Evolutionary conservation across 352 stramenopile species (phyloP).

Genomic region (Plasmopara muralis): DNA sequence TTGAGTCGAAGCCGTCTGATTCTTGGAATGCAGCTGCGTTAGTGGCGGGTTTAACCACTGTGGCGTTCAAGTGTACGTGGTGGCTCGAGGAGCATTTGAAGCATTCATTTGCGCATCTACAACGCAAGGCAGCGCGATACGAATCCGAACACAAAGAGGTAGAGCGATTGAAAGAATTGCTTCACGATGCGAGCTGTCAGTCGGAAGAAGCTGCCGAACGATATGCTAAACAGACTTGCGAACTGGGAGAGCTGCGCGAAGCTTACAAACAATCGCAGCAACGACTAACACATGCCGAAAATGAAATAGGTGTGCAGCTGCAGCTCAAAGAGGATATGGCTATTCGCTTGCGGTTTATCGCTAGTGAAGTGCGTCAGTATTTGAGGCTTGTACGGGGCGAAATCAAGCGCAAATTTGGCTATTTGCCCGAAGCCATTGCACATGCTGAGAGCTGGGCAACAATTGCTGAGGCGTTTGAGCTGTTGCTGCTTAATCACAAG

Average conservation of each 20-base stretch:
- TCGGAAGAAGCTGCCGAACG: constrained; percentile 22
- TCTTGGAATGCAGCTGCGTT: constrained; percentile 18
- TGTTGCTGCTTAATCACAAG: constrained; percentile 26
- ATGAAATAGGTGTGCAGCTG: constrained; percentile 14
- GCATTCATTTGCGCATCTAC: constrained; percentile 38
- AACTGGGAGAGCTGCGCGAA: constrained; percentile 24
- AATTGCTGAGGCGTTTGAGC: constrained; percentile 52
- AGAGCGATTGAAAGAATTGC: constrained; percentile 26
- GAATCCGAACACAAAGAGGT: constrained; percentile 48
- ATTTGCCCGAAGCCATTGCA: constrained; percentile 68
- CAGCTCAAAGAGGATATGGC: constrained; percentile 31
- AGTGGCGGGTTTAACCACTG: constrained; percentile 33
- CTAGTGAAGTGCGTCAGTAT: constrained; percentile 60
- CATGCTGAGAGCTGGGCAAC: constrained; percentile 51
- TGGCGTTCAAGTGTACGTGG: constrained; percentile 43
- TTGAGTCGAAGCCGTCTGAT: constrained; percentile 6
- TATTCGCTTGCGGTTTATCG: constrained; percentile 44
- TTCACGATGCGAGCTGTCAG: constrained; percentile 18
- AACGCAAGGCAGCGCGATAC: constrained; percentile 36
- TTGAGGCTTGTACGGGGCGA: constrained; percentile 58
- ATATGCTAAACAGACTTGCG: constrained; percentile 25
- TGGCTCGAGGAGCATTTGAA: constrained; percentile 52
- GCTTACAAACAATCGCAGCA: constrained; percentile 18
- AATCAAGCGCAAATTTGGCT: constrained; percentile 76
- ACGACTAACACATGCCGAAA: constrained; percentile 11